phyloP scores from a whole-genome alignment of 169 alveolate genomes.

The Perkinsus olseni region DNA sequence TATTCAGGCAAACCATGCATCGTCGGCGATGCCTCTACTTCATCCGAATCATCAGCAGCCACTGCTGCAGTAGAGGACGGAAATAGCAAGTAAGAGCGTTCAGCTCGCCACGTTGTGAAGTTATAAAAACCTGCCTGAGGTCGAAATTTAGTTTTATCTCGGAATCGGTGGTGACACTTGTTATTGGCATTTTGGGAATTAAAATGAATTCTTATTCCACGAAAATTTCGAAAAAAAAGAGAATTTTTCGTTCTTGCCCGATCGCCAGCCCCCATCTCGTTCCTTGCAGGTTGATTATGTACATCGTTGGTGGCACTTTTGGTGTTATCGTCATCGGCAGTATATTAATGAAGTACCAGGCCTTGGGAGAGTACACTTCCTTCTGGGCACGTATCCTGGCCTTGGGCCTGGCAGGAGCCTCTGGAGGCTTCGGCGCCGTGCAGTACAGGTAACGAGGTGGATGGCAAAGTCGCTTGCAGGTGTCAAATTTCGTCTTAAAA shows the following conservation, averaged over 20 bases:
- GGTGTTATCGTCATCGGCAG: not conserved
- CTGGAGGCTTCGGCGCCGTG: not conserved
- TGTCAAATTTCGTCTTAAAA: too few species aligned
- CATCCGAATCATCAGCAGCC: not conserved
- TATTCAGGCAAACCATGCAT: not conserved
- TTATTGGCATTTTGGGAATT: too few species aligned
- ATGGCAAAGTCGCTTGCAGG: too few species aligned
- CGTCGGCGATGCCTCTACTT: not conserved
- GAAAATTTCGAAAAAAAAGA: not conserved
- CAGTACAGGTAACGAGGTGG: not conserved
- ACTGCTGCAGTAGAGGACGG: not conserved
- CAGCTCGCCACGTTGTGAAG: too few species aligned
- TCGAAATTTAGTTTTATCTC: too few species aligned
- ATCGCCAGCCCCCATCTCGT: too few species aligned
- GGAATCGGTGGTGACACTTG: too few species aligned
- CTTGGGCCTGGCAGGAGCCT: not conserved
- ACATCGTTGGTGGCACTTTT: not conserved
- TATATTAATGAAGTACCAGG: not conserved
- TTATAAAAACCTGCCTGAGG: too few species aligned
- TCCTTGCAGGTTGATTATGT: not conserved
- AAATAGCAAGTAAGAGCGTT: too few species aligned
- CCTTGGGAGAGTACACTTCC: not conserved
- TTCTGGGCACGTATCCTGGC: not conserved
- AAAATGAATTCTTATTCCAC: too few species aligned
- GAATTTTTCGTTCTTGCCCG: too few species aligned